Base-by-base conservation (phyloP, 1,139 yeast genomes). In the Yamadazyma triangularis region DNA sequence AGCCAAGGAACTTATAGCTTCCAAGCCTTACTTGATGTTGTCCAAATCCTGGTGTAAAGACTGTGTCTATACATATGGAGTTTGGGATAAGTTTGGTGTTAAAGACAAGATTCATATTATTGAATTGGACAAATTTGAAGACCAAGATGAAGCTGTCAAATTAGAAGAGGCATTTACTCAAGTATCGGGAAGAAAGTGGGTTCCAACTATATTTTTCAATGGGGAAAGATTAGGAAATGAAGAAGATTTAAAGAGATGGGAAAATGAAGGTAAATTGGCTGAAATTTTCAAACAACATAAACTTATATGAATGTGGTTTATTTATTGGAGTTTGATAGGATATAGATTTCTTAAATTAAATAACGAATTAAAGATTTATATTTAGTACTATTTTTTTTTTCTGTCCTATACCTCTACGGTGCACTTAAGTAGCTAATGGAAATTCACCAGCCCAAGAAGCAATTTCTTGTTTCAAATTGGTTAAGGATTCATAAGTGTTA, bases 391-490 rank as follows among this genome's bases (percentile, higher is more conserved):
- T 14, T 24, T 12, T 8, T 24, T 13, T 24, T 24, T 24, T 24
- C 10, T 13, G 6, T 8, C 13, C 13, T 7, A 16, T 9, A 25
- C 12, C n/a, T 24, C 26, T 12, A 14, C 30, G 23, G 23, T n/a
- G 23, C 7, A 23, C 18, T 59, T 63, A 75, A 42, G 77, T 86
- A 49, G 97, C 87, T 51, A 91, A 82, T 57, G 97, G 97, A 78
- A 79, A 91, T 51, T 78, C 80, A 53, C 88, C 88, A 45, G 95
- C 94, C 97, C 97, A 91, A 47, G 73, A 73, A 50, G 80, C 73
- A 44, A 91, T 83, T 64, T 91, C 97, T 35, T 70, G 62, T 70
- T 86, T 87, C 50, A 83, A 72, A 30, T 68, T 63, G 40, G 66
- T 64, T 53, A 88, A 68, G 42, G 60, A 59, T 53, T 80, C 89